Conservation (phyloP, 2,329 filamentous ascomycete species). For the Phyllosticta capitalensis region DNA sequence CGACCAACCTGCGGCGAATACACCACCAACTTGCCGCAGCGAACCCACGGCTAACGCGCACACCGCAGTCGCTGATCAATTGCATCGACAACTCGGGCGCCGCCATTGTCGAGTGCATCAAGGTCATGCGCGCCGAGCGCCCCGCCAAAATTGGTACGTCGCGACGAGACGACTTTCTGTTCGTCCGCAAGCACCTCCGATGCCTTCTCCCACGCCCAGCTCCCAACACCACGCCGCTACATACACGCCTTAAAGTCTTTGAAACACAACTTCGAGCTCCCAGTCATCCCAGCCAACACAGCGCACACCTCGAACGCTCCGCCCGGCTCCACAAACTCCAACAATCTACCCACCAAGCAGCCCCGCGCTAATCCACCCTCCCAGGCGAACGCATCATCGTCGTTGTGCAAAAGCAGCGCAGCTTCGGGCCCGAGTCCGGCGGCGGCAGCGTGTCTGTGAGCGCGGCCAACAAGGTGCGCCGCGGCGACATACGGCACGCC, state of each 20-base stretch:
- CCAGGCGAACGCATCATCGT: constrained; percentile 92
- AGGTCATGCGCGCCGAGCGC: constrained; percentile 83
- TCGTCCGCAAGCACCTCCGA: neutral
- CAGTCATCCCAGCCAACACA: neutral
- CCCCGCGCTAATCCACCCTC: neutral
- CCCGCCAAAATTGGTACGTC: constrained; percentile 73
- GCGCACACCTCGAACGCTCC: neutral
- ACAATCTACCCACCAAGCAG: neutral
- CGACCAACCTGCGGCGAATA: neutral
- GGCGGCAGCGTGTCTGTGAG: constrained; percentile 62
- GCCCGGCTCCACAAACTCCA: neutral
- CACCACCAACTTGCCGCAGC: neutral
- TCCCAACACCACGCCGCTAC: neutral
- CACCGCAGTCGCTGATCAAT: constrained; percentile 76
- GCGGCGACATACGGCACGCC: constrained; percentile 92
- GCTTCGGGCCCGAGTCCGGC: constrained; percentile 60
- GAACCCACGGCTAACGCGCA: neutral
- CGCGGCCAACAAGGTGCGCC: constrained; percentile 83
- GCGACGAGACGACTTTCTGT: constrained; percentile 18
- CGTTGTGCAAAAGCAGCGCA: constrained; percentile 92
- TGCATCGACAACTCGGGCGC: constrained; percentile 99
- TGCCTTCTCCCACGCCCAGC: neutral
- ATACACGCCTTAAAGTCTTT: neutral
- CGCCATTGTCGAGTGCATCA: constrained; percentile 90
- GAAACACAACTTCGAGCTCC: neutral